Evolutionary conservation across 768 basidiomycete genomes (phyloP).

Genomic region (Termitomyces bulborhizus): DNA sequence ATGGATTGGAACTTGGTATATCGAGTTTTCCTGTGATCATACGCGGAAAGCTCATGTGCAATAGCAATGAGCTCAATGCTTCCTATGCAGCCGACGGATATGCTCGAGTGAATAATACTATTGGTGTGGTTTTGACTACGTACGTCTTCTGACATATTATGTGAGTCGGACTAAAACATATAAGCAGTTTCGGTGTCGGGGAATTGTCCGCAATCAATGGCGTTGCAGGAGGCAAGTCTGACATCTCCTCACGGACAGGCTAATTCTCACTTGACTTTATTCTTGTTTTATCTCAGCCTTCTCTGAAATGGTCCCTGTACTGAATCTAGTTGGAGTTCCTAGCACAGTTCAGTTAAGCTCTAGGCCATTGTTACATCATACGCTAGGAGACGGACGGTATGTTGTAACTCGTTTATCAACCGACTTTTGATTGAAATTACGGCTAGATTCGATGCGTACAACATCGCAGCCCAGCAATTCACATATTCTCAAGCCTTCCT

Average conservation of each 20-base stretch:
- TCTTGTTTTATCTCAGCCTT: conserved; percentile 38
- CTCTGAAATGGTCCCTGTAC: conserved; percentile 85
- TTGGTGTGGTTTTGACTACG: conserved; percentile 79
- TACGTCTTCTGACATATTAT: conserved; percentile 19
- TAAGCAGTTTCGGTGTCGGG: conserved; percentile 75
- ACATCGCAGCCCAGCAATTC: conserved; percentile 68
- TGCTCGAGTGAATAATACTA: conserved; percentile 74
- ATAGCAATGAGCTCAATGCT: conserved; percentile 78
- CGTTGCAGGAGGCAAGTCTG: conserved; percentile 58
- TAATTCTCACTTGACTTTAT: background rate
- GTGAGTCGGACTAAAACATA: too few species aligned
- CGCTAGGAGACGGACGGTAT: conserved; percentile 10
- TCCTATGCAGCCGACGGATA: conserved; percentile 95
- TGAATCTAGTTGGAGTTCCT: conserved; percentile 72
- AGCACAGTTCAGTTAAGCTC: conserved; percentile 9
- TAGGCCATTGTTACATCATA: conserved; percentile 12
- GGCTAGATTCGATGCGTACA: conserved; percentile 71
- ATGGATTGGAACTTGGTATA: conserved; percentile 84
- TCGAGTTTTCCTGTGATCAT: background rate
- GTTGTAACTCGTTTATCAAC: background rate
- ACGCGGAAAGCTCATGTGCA: background rate
- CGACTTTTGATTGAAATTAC: background rate
- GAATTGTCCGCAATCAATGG: conserved; percentile 86
- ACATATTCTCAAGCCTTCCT: conserved; percentile 64
- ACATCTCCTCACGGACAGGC: background rate